phyloP scores from a whole-genome alignment of 2,329 filamentous ascomycete species.

The Colletotrichum sp. region DNA sequence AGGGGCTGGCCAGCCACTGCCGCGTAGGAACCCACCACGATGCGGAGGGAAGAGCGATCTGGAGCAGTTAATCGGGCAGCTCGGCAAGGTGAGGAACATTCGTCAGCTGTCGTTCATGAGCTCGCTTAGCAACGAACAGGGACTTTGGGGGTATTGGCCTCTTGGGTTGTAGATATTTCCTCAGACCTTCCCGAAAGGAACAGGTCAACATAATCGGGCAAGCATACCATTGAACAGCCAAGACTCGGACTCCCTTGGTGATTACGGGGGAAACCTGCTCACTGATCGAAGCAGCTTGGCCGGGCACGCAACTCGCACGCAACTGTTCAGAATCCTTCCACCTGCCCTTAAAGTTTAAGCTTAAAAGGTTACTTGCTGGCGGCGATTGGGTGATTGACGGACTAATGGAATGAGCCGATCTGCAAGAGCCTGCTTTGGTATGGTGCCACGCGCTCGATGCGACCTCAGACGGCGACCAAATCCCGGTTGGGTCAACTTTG shows the following conservation, averaged over 20 bases:
- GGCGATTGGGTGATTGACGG: not conserved
- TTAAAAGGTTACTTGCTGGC: not conserved
- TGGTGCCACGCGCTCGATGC: not conserved
- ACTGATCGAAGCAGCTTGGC: not conserved
- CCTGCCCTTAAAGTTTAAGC: constrained; percentile 20
- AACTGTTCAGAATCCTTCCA: constrained; percentile 5
- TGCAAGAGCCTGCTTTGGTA: not conserved
- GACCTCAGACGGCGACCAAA: not conserved
- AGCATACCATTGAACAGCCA: not conserved
- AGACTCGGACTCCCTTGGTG: not conserved
- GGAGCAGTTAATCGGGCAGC: not conserved
- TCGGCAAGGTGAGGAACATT: not conserved
- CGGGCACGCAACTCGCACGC: constrained; percentile 6
- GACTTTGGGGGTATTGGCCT: not conserved
- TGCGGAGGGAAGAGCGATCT: not conserved
- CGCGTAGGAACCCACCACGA: not conserved
- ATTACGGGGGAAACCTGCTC: not conserved
- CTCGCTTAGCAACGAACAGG: not conserved
- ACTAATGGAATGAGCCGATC: constrained; percentile 2
- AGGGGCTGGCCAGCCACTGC: constrained; percentile 3
- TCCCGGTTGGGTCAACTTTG: not conserved
- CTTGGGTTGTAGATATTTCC: not conserved
- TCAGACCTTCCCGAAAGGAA: constrained; percentile 2
- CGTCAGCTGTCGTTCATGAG: not conserved
- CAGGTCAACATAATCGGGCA: not conserved